A percentile compares a stretch with the other conserved stretches of the same genome.
Evolutionary conservation across 2,329 filamentous ascomycete species (phyloP).

Genomic region (Purpureocillium takamizusanense): DNA sequence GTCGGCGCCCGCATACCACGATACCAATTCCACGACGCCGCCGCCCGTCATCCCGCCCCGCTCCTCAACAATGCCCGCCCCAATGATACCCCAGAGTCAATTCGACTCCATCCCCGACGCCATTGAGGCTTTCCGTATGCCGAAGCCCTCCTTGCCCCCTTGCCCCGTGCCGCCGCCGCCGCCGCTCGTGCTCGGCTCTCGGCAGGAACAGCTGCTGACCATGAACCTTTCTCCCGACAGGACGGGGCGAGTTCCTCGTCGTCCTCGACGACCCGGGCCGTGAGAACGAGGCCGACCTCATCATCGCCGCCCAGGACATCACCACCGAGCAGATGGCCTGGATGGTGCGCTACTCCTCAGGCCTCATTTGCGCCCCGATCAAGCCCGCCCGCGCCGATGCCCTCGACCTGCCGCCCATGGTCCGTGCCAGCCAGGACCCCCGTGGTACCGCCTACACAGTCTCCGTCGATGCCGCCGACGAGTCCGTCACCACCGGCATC

Average conservation of each 20-base stretch:
- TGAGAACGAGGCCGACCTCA: slow-evolving; percentile 97
- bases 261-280: slow-evolving; percentile 87
- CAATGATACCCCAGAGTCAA: slow-evolving; percentile 39
- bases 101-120: slow-evolving; percentile 59
- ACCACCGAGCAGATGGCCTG: slow-evolving; percentile 92
- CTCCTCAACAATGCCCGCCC: slow-evolving; percentile 34
- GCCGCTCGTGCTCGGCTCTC: slow-evolving; percentile 2
- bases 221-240: slow-evolving; percentile 26
- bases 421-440: slow-evolving; percentile 63
- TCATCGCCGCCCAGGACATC: slow-evolving; percentile 79
- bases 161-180: no score
- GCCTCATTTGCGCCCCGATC: slow-evolving; percentile 85
- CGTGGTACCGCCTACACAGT: slow-evolving; percentile 91
- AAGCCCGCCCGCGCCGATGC: slow-evolving; percentile 56
- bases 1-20: no score
- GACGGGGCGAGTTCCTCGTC: slow-evolving; percentile 83
- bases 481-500: slow-evolving; percentile 78
- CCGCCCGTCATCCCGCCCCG: neutral
- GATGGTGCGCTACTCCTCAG: slow-evolving; percentile 84
- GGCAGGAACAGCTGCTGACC: neutral
- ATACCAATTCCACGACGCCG: no score
- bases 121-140: slow-evolving; percentile 55
- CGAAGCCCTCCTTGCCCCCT: slow-evolving; percentile 1
- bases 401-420: slow-evolving; percentile 85
- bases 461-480: slow-evolving; percentile 70